Base-by-base conservation (phyloP, 2,329 filamentous ascomycete species). In the Orbilia oligospora region DNA sequence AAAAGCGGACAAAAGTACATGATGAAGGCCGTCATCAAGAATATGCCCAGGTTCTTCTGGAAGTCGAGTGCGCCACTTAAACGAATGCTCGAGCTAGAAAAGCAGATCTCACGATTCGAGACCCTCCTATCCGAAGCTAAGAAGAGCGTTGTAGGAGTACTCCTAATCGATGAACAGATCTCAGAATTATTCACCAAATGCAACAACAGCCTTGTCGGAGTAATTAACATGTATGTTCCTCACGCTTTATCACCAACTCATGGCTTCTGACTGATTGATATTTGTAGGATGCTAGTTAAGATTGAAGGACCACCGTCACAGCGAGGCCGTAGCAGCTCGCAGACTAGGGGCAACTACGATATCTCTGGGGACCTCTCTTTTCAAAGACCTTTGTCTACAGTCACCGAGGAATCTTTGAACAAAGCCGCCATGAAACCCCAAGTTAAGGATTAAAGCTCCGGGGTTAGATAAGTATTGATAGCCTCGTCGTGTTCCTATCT, bases 31-130 rank as follows among this genome's bases (percentile, higher is more conserved):
- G 63, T 78, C 27, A n/a, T n/a, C 1, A 27, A n/a, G 1, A 27
- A 56, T 20, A 24, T 78, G 9, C 75, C 75, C n/a, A 72, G 58
- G 12, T 69, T 56, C 30, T 72, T 16, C 46, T 78, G 68, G 75
- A 51, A n/a, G 30, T 68, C 24, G 24, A 33, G 46, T 9, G 12
- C 63, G 3, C 75, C 75, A 12, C 20, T 78, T 9, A 78, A 44
- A 30, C 53, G 36, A 30, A 70, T 70, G 30, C 20, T 76, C 5
- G 65, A 65, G 81, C 81, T 24, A 81, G 82, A 22, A 84, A 84
- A 76, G 84, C 84, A n/a, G 84, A 83, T n/a, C 83, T 83, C 80
- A 9, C 18, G 6, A 20, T 8, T 44, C 12, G 56, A 61, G 8
- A 1, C 20, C 1, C 36, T n/a, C 2, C 20, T 27, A 0, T 2